Conservation (phyloP, 192 early-diverging fungal species). For the Blastocladiella britannica region DNA sequence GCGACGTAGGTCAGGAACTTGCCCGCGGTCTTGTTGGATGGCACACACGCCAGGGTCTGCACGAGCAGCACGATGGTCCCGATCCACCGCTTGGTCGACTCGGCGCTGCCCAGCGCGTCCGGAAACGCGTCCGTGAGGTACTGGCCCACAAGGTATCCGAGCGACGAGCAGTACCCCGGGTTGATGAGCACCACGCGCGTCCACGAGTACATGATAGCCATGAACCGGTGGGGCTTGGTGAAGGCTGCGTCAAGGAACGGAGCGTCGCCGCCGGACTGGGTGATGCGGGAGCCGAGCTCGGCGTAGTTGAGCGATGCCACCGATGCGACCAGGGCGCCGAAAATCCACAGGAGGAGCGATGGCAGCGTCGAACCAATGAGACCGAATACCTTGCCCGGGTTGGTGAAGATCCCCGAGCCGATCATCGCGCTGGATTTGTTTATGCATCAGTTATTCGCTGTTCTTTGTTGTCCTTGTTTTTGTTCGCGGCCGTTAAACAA, state of each 20-base stretch:
- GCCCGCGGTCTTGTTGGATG: slow-evolving; percentile 39
- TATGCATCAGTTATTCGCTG: no score
- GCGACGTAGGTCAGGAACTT: slow-evolving; percentile 55
- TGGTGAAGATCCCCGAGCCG: slow-evolving; percentile 23
- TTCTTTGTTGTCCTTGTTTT: no score
- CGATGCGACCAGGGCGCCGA: slow-evolving; percentile 8
- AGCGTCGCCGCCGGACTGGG: slow-evolving; percentile 15
- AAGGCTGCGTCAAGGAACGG: slow-evolving; percentile 8
- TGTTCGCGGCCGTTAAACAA: no score
- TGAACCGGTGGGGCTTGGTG: neutral
- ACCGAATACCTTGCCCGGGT: slow-evolving; percentile 14
- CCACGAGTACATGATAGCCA: neutral
- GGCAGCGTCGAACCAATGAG: slow-evolving; percentile 16
- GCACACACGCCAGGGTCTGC: slow-evolving; percentile 40
- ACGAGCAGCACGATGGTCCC: slow-evolving; percentile 28
- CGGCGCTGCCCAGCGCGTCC: slow-evolving; percentile 4
- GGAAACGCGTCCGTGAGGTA: slow-evolving; percentile 19
- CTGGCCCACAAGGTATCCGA: slow-evolving; percentile 24
- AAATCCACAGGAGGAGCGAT: slow-evolving; percentile 17
- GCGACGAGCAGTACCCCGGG: slow-evolving; percentile 7
- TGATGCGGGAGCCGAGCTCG: slow-evolving; percentile 13
- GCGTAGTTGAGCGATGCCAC: slow-evolving; percentile 10
- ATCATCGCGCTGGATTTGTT: slow-evolving; percentile 14
- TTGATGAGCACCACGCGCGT: neutral
- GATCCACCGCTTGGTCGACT: slow-evolving; percentile 13